Evolutionary conservation across 306 rosid genomes (phyloP), one percentile per base, ranked within the genome.

Genomic region (Corylus heterophylla): DNA sequence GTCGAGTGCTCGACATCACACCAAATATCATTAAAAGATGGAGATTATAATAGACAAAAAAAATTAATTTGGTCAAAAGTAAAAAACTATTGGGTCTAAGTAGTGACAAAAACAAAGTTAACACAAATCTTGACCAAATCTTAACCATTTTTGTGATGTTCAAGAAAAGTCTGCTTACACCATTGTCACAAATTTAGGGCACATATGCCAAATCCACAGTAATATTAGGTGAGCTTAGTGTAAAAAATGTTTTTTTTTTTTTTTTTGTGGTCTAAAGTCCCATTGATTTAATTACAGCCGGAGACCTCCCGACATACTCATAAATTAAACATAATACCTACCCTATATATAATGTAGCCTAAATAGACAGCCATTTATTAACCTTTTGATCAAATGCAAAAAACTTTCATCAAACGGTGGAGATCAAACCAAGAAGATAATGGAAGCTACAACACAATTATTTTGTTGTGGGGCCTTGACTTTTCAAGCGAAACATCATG

Each of bases 171-270:
- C 54, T 18, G 35, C 39, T 17, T 29, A 11, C 6, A 47, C 7
- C 29, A 35, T 9, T 55, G 76, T 48, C 67, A 80, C 35, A 27
- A 8, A 45, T 64, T 75, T 20, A 35, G 84, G 84, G 27, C 52
- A 48, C 80, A 75, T 39, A 9, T 29, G 5, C 16, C 62, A 20
- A 80, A 22, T 80, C 50, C 71, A n/a, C 75, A 20, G 5, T 54
- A 74, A 55, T 80, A 80, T 67, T 17, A 9, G 45, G 45, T 42
- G 45, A 42, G 45, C 45, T 42, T 42, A 42, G 45, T 42, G 8
- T 42, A 42, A 6, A 42, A 6, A 42, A 42, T 42, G 45, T 42
- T 42, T 39, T 42, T 22, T 22, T 22, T 22, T 22, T 22, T 22
- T 22, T 22, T 22, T 22, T 22, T 22, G 0, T 22, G 25, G 0